Base-by-base conservation (phyloP, 2,329 filamentous ascomycete species). In the Trichoderma semiorbis region DNA sequence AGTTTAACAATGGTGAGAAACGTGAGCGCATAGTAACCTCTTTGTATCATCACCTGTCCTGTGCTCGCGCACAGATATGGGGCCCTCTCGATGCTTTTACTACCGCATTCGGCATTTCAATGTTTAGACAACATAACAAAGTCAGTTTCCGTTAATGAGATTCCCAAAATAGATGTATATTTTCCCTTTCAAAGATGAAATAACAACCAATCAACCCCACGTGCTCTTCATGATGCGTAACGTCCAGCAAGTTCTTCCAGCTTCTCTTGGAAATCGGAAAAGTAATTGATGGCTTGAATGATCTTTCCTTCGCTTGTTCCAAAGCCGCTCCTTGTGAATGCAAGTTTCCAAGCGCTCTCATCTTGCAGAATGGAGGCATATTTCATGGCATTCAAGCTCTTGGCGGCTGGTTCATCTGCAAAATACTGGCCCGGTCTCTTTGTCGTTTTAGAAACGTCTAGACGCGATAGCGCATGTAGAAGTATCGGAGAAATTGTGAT, bases 401-500 rank as follows among this genome's bases (percentile, higher is more conserved):
- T 32, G 3, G 21, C 12, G 2, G 64, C 21, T 14, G 5, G 8
- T 39, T 36, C 21, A 6, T 39, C 32, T 14, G n/a, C 32, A 55
- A 67, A 67, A 21, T 67, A 67, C 18, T 43, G 21, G 12, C 64
- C 64, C 1, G 57, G 24, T 28, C n/a, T 18, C 10, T 26, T 55
- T 11, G 24, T 8, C 21, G 16, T 24, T 28, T 7, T 81, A 5
- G 80, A 77, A 7, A 78, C 74, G 0, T 81, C 76, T 14, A 81
- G 81, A 14, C 79, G 78, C 0, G 83, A 80, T n/a, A 89, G 81
- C 39, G 84, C 79, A 10, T 78, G 78, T 30, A 91, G 79, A 2
- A 91, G 78, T 1, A 79, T 79, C 0, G 89, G 88, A 0, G 88
- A 83, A 43, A 92, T 83, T 0, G 89, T 91, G 26, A 91, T 85